Percentiles rank a stretch among this genome's conserved stretches.
These are phyloP conservation scores for Coprinellus aureogranulatus DNA, from an alignment of 768 basidiomycete species.

Conservation along the genomic window DNA sequence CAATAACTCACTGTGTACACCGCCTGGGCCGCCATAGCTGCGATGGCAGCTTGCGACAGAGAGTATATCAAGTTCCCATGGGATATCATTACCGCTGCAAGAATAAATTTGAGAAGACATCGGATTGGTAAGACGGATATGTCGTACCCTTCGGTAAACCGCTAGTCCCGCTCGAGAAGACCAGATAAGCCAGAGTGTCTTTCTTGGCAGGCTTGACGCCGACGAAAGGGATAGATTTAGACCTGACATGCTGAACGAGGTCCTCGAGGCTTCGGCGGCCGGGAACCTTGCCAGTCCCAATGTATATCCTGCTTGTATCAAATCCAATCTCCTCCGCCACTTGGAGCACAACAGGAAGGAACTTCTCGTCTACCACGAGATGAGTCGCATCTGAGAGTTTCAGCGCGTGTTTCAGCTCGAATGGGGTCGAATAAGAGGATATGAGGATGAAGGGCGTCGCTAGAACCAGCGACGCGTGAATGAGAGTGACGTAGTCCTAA, in stretches of 20 bases:
- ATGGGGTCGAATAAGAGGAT: slow-evolving; percentile 36
- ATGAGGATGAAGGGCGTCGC: slow-evolving; percentile 34
- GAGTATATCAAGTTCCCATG: slow-evolving; percentile 60
- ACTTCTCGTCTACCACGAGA: slow-evolving; percentile 34
- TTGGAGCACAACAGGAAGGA: slow-evolving; percentile 26
- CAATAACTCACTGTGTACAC: slow-evolving; percentile 42
- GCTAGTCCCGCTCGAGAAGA: slow-evolving; percentile 78
- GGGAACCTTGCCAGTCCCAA: slow-evolving; percentile 42
- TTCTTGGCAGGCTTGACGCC: slow-evolving; percentile 43
- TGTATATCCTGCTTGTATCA: slow-evolving; percentile 43
- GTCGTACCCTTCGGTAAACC: slow-evolving; percentile 67
- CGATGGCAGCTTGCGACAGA: slow-evolving; percentile 34
- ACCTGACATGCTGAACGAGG: slow-evolving; percentile 40
- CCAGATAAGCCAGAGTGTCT: slow-evolving; percentile 64
- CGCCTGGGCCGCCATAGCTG: slow-evolving; percentile 27
- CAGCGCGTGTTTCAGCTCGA: slow-evolving; percentile 36
- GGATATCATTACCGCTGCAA: slow-evolving; percentile 67
- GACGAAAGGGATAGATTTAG: slow-evolving; percentile 36
- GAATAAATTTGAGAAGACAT: neutral
- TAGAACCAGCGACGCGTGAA: slow-evolving; percentile 30
- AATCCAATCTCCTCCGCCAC: slow-evolving; percentile 34
- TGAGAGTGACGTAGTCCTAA: slow-evolving; percentile 35
- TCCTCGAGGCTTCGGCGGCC: slow-evolving; percentile 44
- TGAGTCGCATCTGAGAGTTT: slow-evolving; percentile 30
- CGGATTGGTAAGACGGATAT: neutral